A percentile compares a stretch with the other conserved stretches of the same genome.
phyloP scores from a whole-genome alignment of 1,284 basidiomycete genomes.

The Termitomyces sp. region DNA sequence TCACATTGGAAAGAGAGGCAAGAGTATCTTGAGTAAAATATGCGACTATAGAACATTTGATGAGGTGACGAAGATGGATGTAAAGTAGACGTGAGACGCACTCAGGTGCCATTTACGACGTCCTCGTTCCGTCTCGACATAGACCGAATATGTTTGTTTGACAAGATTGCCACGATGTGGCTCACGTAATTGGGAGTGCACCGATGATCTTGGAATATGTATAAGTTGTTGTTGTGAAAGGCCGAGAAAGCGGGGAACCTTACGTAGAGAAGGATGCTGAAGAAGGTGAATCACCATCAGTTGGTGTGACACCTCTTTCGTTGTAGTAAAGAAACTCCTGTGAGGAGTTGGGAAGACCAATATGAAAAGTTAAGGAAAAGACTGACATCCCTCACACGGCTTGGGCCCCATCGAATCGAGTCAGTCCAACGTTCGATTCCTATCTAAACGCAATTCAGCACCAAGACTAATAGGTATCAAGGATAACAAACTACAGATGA shows the following conservation, averaged over 20 bases:
- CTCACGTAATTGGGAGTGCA: constrained; percentile 28
- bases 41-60: constrained; percentile 43
- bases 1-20: constrained; percentile 51
- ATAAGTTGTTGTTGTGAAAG: not conserved
- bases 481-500: constrained; percentile 50
- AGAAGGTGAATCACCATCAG: constrained; percentile 39
- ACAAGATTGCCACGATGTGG: constrained; percentile 49
- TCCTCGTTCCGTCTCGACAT: constrained; percentile 55
- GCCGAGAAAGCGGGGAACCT: constrained; percentile 3
- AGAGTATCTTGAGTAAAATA: constrained; percentile 64
- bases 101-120: constrained; percentile 77
- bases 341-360: constrained; percentile 6
- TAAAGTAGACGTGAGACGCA: constrained; percentile 30
- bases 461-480: not conserved
- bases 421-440: constrained; percentile 80
- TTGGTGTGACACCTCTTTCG: constrained; percentile 47
- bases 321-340: constrained; percentile 78
- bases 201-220: constrained; percentile 21
- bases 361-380: constrained; percentile 3
- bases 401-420: constrained; percentile 75
- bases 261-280: constrained; percentile 20
- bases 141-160: constrained; percentile 78
- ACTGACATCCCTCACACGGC: constrained; percentile 68
- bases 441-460: constrained; percentile 37
- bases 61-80: not conserved